Evolutionary conservation across 1,139 yeast species (phyloP), one percentile per base, ranked within the genome.

Genomic region (Yarrowia galli): DNA sequence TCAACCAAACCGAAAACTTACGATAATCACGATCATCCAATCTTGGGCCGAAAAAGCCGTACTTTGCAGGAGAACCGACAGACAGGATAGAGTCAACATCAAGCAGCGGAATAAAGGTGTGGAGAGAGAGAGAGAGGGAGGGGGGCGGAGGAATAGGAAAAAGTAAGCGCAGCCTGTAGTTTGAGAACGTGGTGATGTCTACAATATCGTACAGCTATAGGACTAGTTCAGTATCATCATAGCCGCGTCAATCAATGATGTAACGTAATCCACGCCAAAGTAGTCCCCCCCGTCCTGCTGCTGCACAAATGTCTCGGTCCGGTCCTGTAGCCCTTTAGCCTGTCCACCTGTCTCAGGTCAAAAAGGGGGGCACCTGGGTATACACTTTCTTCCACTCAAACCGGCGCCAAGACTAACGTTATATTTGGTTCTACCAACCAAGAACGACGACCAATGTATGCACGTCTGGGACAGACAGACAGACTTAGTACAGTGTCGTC

Each of bases 1-100:
- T 35, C 36, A 10, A 25, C 53, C n/a, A 51, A 35, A 18, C 58
- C 28, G 42, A 38, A 58, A 42, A 38, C 64, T 58, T 58, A 58
- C 64, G 64, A 58, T 58, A 58, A 58, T 58, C 64, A 28, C 49
- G 64, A 56, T 56, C 64, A 25, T 42, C 48, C 64, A 54, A 54
- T 22, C 49, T 43, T 25, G 63, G 18, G 12, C 22, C 61, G 35
- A 28, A 18, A n/a, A 40, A 56, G 48, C 38, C 64, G 49, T 56
- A 20, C 64, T 3, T 28, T 13, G 23, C 22, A 7, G n/a, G 40
- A 13, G 1, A 13, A n/a, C n/a, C 40, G 8, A 10, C 20, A 3
- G n/a, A 25, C 16, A 15, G 28, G 25, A 38, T n/a, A 54, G 36
- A 22, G 32, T 35, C 36, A 2, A 25, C 46, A 22, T 16, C 25